phyloP scores from a whole-genome alignment of 352 stramenopile species.

The Phytopythium vexans region DNA sequence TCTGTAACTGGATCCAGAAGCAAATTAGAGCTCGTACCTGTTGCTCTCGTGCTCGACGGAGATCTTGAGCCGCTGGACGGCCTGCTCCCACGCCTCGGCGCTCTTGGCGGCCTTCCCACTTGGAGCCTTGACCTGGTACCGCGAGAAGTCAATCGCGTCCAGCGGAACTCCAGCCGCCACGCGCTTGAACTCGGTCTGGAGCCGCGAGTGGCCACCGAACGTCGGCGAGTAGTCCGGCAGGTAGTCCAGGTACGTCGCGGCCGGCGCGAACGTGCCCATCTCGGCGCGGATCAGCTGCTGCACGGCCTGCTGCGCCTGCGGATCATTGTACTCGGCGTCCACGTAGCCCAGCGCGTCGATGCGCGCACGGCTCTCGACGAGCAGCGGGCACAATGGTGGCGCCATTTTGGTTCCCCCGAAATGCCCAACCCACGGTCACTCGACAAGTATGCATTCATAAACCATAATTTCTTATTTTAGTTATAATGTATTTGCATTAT shows the following conservation, averaged over 20 bases:
- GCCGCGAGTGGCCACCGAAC: slow-evolving; percentile 45
- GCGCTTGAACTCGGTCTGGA: slow-evolving; percentile 72
- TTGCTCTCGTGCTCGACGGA: slow-evolving; percentile 62
- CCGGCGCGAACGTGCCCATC: slow-evolving; percentile 64
- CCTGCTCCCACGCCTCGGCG: slow-evolving; percentile 50
- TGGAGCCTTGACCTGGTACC: slow-evolving; percentile 55
- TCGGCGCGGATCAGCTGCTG: slow-evolving; percentile 67
- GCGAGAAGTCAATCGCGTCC: slow-evolving; percentile 69
- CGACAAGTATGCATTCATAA: too few relatives aligned
- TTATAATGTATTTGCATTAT: too few relatives aligned
- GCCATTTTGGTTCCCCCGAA: too few relatives aligned
- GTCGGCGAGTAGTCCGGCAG: slow-evolving; percentile 51
- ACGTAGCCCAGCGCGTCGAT: slow-evolving; percentile 78
- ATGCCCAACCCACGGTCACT: too few relatives aligned
- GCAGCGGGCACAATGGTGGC: slow-evolving; percentile 45
- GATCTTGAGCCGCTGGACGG: slow-evolving; percentile 45
- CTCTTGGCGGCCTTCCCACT: slow-evolving; percentile 31
- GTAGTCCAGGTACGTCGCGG: slow-evolving; percentile 56
- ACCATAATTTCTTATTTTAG: too few relatives aligned
- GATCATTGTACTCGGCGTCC: slow-evolving; percentile 59
- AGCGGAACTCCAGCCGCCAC: slow-evolving; percentile 63
- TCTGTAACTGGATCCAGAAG: slow-evolving; percentile 5
- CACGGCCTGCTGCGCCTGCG: slow-evolving; percentile 43
- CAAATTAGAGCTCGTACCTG: too few relatives aligned
- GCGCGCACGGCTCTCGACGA: slow-evolving; percentile 56